Evolutionary conservation across 179 eudicot species (phyloP), one percentile per base, ranked within the genome.

Genomic region (Nepenthes alata): DNA sequence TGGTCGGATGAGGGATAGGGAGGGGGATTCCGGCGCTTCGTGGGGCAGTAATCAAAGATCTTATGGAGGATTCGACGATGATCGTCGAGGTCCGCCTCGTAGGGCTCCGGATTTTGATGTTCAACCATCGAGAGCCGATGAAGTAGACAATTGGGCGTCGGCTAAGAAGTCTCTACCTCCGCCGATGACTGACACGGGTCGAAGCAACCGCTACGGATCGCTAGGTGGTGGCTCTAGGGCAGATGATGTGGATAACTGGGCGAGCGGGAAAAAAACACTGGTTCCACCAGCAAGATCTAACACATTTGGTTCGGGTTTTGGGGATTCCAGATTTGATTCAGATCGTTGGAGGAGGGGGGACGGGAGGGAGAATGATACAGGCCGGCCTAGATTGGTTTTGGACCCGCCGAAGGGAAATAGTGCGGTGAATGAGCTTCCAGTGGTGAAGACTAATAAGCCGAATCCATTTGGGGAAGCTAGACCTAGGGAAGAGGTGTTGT

Each of bases 401-500:
- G 77, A 72, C 38, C 72, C 79, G n/a, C 77, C 74, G 1, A 71
- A 61, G 57, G 67, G 35, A 5, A 70, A 65, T 2, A 60, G 39
- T 5, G 69, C 14, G 13, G 81, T 53, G 59, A 44, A 53, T n/a
- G 75, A 47, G 11, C 5, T 50, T 35, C n/a, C 69, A 10, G 37
- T 4, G 3, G 47, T 34, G 6, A 75, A 66, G 71, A 63, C 74
- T n/a, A 77, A 66, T 58, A 91, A 82, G 78, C 71, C 83, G 1
- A 93, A 75, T 63, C 98, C 98, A 1, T 89, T 93, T 56, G 98
- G 98, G 53, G 85, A 73, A 4, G 98, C 98, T 0, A 71, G 98
- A 84, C 98, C 96, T 0, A 81, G 98, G 70, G 98, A 89, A 74
- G 87, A 89, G 57, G 82, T 89, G 59, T 72, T 93, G 87, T 79